Conservation (phyloP, 306 rosid species). For the Pyrus bretschneideri region DNA sequence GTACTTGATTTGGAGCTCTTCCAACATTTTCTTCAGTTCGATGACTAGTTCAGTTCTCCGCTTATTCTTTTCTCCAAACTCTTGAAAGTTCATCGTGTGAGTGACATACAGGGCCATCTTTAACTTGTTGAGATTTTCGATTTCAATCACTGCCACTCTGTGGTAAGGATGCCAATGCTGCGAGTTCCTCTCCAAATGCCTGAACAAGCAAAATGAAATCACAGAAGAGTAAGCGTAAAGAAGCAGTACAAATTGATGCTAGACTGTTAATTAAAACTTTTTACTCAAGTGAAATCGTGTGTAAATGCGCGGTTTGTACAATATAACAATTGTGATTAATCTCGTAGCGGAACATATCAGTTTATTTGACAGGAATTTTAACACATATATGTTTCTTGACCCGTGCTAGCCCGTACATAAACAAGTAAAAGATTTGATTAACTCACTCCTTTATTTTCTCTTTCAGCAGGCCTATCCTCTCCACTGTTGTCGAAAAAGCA, state of each 20-base stretch:
- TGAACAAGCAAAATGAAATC: constrained; percentile 20
- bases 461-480: constrained; percentile 61
- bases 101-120: constrained; percentile 46
- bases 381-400: neutral
- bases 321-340: neutral
- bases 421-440: neutral
- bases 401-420: neutral
- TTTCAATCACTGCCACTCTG: constrained; percentile 49
- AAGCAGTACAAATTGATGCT: neutral
- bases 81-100: constrained; percentile 90
- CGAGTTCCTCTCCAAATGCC: constrained; percentile 61
- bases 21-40: constrained; percentile 70
- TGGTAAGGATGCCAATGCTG: constrained; percentile 68
- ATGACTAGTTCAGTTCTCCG: constrained; percentile 61
- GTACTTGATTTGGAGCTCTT: constrained; percentile 68
- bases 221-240: neutral
- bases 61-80: constrained; percentile 53
- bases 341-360: neutral
- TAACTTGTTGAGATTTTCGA: constrained; percentile 63
- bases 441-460: constrained; percentile 54
- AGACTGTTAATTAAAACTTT: neutral
- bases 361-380: neutral
- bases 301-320: neutral
- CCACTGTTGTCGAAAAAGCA: constrained; percentile 58
- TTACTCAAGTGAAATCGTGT: neutral